These are phyloP conservation scores for Wallemia mellicola DNA, from an alignment of 1,284 basidiomycete species.

Conservation along the genomic window DNA sequence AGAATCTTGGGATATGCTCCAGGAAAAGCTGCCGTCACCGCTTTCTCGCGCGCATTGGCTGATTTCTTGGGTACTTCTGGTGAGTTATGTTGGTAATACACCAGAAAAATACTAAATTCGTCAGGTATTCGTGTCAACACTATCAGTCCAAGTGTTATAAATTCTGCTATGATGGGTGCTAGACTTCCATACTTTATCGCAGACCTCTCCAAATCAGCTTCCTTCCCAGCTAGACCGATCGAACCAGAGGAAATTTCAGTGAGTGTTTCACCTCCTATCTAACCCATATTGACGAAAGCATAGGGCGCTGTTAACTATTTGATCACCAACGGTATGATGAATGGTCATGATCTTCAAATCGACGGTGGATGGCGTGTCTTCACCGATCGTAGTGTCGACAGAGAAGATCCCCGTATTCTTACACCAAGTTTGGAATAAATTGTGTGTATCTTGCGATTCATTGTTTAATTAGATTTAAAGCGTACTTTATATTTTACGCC, in stretches of 20 bases:
- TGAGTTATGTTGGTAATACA: background rate
- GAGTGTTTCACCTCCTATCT: constrained; percentile 3
- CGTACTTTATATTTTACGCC: too few species aligned
- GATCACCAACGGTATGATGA: constrained; percentile 13
- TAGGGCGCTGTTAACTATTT: constrained; percentile 6
- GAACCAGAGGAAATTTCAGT: constrained; percentile 11
- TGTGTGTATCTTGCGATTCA: background rate
- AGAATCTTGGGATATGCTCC: constrained; percentile 13
- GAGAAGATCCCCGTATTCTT: constrained; percentile 10
- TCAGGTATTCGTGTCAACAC: constrained; percentile 14
- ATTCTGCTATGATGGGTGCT: constrained; percentile 11
- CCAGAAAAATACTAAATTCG: constrained; percentile 6
- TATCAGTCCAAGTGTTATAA: constrained; percentile 14
- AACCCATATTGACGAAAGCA: background rate
- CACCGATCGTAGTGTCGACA: constrained; percentile 9
- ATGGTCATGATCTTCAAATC: constrained; percentile 13
- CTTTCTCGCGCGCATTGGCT: constrained; percentile 12
- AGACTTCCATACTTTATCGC: constrained; percentile 7
- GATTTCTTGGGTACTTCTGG: constrained; percentile 14
- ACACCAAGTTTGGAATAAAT: constrained; percentile 13
- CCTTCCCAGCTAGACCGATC: constrained; percentile 13
- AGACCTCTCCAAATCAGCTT: constrained; percentile 11
- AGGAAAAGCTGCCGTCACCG: constrained; percentile 13
- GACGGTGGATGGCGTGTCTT: constrained; percentile 14
- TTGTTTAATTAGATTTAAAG: too few species aligned